Evolutionary conservation across 2,329 filamentous ascomycete species (phyloP), one percentile per base, ranked within the genome.

Genomic region (Pseudogymnoascus destructans): DNA sequence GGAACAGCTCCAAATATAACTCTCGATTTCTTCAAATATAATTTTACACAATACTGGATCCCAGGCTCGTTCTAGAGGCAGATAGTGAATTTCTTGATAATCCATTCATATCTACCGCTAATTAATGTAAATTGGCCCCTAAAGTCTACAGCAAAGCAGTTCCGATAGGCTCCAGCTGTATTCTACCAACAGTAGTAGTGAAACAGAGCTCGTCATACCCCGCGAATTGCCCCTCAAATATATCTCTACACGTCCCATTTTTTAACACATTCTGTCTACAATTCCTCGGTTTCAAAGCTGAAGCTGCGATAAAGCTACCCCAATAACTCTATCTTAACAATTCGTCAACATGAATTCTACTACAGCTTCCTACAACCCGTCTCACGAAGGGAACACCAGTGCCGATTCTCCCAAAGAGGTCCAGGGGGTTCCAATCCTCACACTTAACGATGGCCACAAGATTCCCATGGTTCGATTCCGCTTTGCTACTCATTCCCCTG

Each of bases 371-470:
- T 74, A 70, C 66, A 68, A 59, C 62, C 30, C 17, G 5, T 61
- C 61, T 13, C 64, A 61, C 40, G 59, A 61, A 25, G 62, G 62
- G 15, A 75, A 82, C 63, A 78, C 79, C 11, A 23, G 19, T 59
- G 86, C 82, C 61, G 87, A 91, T 66, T 88, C 95, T 66, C 89
- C 95, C 71, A 90, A 86, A 75, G 88, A 66, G 59, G 63, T 63
- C 59, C 36, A 59, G 55, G 59, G 59, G 69, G 85, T 79, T 36
- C 83, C 83, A 1, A 74, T 70, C 58, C 70, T 89, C 58, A 87
- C 85, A 72, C 75, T 91, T 59, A 88, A 87, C 64, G 85, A 91
- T 73, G 86, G 85, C 61, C 80, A 81, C 61, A 78, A 81, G 59
- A 87, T 91, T 57, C 87, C 87, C 9, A 77, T 86, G 75, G 82